Percentiles rank a stretch among this genome's conserved stretches.
Evolutionary conservation across 164 flowering plant genomes (phyloP).

Genomic region (Vitis rotundifolia): DNA sequence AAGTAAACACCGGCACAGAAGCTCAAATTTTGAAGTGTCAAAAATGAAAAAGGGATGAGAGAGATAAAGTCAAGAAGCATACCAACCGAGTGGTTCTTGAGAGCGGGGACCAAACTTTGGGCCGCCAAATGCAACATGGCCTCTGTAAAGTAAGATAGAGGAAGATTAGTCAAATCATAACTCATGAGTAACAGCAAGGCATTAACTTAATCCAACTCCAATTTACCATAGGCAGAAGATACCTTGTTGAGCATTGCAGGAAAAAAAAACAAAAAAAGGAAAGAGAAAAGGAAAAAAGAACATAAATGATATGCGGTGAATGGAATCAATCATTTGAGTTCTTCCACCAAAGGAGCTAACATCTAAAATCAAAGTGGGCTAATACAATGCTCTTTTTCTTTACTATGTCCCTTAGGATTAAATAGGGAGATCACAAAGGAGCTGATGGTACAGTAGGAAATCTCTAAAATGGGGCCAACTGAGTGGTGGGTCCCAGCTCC

Average conservation of each 20-base stretch:
- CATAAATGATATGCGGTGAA: too few species aligned
- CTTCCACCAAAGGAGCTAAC: too few species aligned
- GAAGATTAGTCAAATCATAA: too few species aligned
- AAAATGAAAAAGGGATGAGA: neutral
- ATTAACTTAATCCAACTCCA: neutral
- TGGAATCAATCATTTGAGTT: too few species aligned
- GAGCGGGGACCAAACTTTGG: slow-evolving; percentile 14
- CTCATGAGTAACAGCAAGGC: neutral
- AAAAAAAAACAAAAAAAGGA: too few species aligned
- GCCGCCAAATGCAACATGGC: slow-evolving; percentile 10
- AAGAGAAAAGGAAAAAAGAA: too few species aligned
- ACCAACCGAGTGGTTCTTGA: slow-evolving; percentile 19
- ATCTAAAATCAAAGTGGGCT: too few species aligned
- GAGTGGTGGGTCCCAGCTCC: neutral
- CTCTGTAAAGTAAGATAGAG: slow-evolving; percentile 16
- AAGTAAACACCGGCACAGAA: neutral
- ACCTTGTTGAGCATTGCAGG: neutral
- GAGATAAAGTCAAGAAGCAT: neutral
- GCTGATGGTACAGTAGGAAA: too few species aligned
- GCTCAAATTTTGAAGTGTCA: neutral
- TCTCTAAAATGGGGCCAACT: too few species aligned
- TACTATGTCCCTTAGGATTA: too few species aligned
- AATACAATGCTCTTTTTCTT: too few species aligned
- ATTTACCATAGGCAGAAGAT: neutral
- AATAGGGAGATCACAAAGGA: too few species aligned